phyloP scores from a whole-genome alignment of 495 filamentous ascomycete species.

The Durotheca rogersii region DNA sequence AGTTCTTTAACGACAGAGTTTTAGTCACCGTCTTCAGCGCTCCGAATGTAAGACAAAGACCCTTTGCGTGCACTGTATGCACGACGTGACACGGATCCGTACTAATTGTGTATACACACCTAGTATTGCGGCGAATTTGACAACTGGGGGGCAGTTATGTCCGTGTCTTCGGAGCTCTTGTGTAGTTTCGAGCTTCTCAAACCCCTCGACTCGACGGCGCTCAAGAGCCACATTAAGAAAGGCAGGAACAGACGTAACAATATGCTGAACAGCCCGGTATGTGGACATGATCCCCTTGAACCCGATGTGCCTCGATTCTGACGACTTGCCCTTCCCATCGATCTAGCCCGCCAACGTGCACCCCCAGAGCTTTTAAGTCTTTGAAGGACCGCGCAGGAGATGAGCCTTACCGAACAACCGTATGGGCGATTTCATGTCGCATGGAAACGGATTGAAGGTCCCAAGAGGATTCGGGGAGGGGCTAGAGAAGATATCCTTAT shows the following conservation, averaged over 20 bases:
- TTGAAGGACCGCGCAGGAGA: slow-evolving; percentile 6
- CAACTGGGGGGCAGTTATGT: slow-evolving; percentile 99
- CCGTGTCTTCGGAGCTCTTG: slow-evolving; percentile 85
- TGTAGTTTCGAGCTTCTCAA: slow-evolving; percentile 98
- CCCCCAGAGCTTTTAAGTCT: slow-evolving; percentile 53
- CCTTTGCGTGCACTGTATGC: not conserved
- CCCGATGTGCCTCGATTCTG: slow-evolving; percentile 1
- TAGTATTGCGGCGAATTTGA: slow-evolving; percentile 99
- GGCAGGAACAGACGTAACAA: slow-evolving; percentile 84
- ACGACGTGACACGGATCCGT: not conserved
- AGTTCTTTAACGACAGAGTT: slow-evolving; percentile 96
- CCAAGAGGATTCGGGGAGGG: slow-evolving; percentile 12
- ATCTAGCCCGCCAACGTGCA: slow-evolving; percentile 47
- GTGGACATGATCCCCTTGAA: slow-evolving; percentile 35
- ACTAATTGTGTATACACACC: slow-evolving; percentile 19
- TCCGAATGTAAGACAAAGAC: slow-evolving; percentile 78
- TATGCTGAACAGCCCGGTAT: slow-evolving; percentile 91
- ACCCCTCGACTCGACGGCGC: slow-evolving; percentile 89
- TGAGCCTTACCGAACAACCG: slow-evolving; percentile 9
- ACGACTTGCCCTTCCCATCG: slow-evolving; percentile 17
- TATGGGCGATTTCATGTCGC: slow-evolving; percentile 19
- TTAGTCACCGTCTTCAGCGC: slow-evolving; percentile 97
- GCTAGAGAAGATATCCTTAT: slow-evolving; percentile 23
- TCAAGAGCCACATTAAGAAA: slow-evolving; percentile 99
- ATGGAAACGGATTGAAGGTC: slow-evolving; percentile 20